These are phyloP conservation scores for Termitomyces bulborhizus DNA, from an alignment of 768 basidiomycete species.

Conservation along the genomic window DNA sequence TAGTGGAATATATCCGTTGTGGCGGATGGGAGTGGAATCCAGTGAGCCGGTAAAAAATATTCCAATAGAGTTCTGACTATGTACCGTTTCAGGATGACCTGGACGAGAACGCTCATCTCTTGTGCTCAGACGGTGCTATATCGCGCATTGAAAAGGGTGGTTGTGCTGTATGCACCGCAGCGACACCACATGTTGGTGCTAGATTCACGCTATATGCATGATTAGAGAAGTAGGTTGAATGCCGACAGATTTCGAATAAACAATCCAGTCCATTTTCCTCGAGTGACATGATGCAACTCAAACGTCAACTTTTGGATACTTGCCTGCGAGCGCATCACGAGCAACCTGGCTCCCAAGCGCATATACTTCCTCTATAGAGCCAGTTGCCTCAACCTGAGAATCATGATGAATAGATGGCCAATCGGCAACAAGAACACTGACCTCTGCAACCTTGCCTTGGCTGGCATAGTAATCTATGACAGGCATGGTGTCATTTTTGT, in stretches of 20 bases:
- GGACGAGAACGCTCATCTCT: conserved; percentile 58
- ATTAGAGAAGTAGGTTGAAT: conserved; percentile 4
- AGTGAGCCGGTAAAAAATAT: conserved; percentile 27
- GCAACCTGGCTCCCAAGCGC: conserved; percentile 45
- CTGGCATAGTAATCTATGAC: conserved; percentile 80
- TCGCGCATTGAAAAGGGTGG: conserved; percentile 57
- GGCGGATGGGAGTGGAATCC: conserved; percentile 86
- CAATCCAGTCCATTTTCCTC: conserved; percentile 2
- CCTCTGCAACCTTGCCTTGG: conserved; percentile 72
- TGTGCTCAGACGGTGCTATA: conserved; percentile 80
- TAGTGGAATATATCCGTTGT: conserved; percentile 77
- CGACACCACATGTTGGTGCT: conserved; percentile 24
- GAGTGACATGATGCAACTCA: background rate
- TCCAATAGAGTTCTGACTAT: background rate
- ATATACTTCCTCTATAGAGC: conserved; percentile 19
- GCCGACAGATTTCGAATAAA: background rate
- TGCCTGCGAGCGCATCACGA: conserved; percentile 12
- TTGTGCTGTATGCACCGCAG: conserved; percentile 43
- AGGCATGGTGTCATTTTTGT: conserved; percentile 85
- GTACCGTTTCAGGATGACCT: conserved; percentile 39
- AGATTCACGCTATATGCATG: conserved; percentile 46
- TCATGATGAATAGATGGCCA: background rate
- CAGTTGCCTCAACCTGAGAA: conserved; percentile 60
- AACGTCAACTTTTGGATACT: conserved; percentile 13
- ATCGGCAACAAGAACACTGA: conserved; percentile 24